These are phyloP conservation scores for Claviceps purpurea DNA, from an alignment of 2,329 filamentous ascomycete species.

Conservation along the genomic window DNA sequence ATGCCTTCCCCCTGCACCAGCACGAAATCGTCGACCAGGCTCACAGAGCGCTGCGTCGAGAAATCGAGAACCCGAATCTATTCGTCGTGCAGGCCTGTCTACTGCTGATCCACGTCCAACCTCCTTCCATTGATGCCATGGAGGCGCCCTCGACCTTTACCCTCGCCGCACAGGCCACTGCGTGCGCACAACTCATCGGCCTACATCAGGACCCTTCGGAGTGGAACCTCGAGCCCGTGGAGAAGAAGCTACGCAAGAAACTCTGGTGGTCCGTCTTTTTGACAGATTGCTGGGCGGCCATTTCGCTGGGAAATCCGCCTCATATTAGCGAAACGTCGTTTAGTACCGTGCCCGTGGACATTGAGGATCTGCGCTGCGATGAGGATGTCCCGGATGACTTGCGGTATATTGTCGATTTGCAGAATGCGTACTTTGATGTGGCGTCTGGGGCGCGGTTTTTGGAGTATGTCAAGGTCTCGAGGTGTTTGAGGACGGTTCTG, in stretches of 20 bases:
- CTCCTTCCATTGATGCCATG: conserved; percentile 30
- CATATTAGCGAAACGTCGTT: conserved; percentile 28
- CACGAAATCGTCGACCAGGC: conserved; percentile 28
- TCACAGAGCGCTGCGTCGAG: conserved; percentile 27
- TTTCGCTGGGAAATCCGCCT: conserved; percentile 33
- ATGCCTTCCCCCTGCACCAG: conserved; percentile 22
- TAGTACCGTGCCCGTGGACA: conserved; percentile 22
- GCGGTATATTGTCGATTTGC: conserved; percentile 20
- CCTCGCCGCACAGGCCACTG: conserved; percentile 27
- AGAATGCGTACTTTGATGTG: conserved; percentile 18
- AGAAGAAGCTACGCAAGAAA: conserved; percentile 29
- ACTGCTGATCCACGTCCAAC: conserved; percentile 30
- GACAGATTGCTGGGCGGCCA: conserved; percentile 30
- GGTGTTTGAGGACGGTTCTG: conserved; percentile 18
- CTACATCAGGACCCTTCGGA: conserved; percentile 28
- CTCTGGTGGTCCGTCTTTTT: conserved; percentile 32
- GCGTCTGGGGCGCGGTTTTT: conserved; percentile 25
- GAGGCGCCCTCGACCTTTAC: conserved; percentile 33
- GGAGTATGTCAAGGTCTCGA: conserved; percentile 19
- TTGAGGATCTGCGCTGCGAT: conserved; percentile 29
- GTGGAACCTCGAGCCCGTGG: conserved; percentile 29
- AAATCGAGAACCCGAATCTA: conserved; percentile 33
- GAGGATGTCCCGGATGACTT: conserved; percentile 26
- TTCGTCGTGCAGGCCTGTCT: conserved; percentile 33
- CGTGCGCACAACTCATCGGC: conserved; percentile 31